Conservation (phyloP, 805 yeast species). For the Wickerhamiella spandovensis region DNA sequence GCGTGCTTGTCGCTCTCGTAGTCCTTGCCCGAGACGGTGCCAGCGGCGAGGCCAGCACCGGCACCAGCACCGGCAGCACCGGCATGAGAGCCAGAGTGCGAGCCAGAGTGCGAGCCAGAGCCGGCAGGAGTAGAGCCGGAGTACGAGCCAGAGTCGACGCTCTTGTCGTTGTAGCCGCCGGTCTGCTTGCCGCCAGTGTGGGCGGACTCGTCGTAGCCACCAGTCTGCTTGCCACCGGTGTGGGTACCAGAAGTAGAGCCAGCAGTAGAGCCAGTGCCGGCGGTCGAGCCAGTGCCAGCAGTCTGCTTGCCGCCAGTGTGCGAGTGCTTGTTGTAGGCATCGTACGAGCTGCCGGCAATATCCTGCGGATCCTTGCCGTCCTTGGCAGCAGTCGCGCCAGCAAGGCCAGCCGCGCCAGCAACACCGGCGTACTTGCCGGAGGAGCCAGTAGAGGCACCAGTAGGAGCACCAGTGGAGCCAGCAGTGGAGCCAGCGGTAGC, state of each 20-base stretch:
- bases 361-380: slow-evolving; percentile 8
- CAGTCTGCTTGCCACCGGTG: too few species aligned
- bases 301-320: slow-evolving; percentile 1
- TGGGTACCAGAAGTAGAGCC: too few species aligned
- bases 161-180: slow-evolving; percentile 5
- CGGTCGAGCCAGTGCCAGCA: slow-evolving; percentile 15
- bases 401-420: slow-evolving; percentile 1
- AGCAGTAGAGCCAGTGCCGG: slow-evolving; percentile 14
- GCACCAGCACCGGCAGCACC: slow-evolving; percentile 5
- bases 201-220: neutral
- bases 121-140: slow-evolving; percentile 17
- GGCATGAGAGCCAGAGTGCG: neutral
- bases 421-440: slow-evolving; percentile 8
- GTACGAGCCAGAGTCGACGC: slow-evolving; percentile 2
- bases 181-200: neutral
- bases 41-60: slow-evolving; percentile 4
- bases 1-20: neutral
- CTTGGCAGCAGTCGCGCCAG: slow-evolving; percentile 4
- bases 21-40: slow-evolving; percentile 5
- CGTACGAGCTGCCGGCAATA: neutral
- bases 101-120: slow-evolving; percentile 3
- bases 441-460: neutral
- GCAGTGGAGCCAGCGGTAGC: neutral
- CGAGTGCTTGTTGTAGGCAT: slow-evolving; percentile 1
- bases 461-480: slow-evolving; percentile 2